Evolutionary conservation across 1,139 yeast species (phyloP).

Genomic region (Waltiozyma sp.): DNA sequence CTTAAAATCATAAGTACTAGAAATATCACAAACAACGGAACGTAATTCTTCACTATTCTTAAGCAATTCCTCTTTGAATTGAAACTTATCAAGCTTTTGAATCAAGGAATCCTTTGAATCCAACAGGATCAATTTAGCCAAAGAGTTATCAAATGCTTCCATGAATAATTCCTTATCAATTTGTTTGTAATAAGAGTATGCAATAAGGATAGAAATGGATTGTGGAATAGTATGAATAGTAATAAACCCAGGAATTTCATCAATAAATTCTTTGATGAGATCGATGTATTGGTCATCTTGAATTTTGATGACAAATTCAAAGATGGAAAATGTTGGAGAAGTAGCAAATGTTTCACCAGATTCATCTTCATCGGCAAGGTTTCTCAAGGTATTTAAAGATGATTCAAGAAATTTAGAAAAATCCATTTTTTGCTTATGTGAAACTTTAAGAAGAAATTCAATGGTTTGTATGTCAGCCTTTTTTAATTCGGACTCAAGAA

Average conservation of each 20-base stretch:
- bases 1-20: slow-evolving; percentile 19
- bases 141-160: slow-evolving; percentile 20
- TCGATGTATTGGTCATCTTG: slow-evolving; percentile 11
- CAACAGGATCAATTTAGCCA: slow-evolving; percentile 15
- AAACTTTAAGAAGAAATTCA: slow-evolving; percentile 6
- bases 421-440: slow-evolving; percentile 1
- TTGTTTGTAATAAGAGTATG: slow-evolving; percentile 20
- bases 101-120: slow-evolving; percentile 13
- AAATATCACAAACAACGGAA: slow-evolving; percentile 20
- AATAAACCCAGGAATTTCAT: slow-evolving; percentile 22
- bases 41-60: slow-evolving; percentile 21
- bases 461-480: slow-evolving; percentile 4
- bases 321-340: slow-evolving; percentile 18
- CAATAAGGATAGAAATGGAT: slow-evolving; percentile 20
- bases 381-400: background rate
- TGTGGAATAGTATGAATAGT: slow-evolving; percentile 18
- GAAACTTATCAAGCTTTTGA: slow-evolving; percentile 14
- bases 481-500: slow-evolving; percentile 3
- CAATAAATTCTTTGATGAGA: slow-evolving; percentile 21
- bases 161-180: slow-evolving; percentile 15
- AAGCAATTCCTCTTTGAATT: slow-evolving; percentile 9
- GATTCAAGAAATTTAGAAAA: background rate
- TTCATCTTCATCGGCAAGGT: slow-evolving; percentile 13
- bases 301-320: slow-evolving; percentile 18
- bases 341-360: slow-evolving; percentile 13